Base-by-base conservation (phyloP, 345 rosid genomes). In the Tarenaya hassleriana region DNA sequence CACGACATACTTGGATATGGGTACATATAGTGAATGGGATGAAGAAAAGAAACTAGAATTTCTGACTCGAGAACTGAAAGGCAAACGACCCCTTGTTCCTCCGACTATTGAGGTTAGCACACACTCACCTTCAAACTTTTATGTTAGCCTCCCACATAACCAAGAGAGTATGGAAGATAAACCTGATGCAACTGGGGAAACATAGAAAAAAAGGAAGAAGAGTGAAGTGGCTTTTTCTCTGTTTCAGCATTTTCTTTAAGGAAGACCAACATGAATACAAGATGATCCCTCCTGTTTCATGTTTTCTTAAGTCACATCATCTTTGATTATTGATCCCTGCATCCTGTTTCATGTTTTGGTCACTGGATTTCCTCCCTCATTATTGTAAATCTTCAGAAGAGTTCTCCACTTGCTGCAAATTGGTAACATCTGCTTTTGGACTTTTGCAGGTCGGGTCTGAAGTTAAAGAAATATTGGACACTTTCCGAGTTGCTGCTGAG, bases 401-500 rank as follows among this genome's bases (percentile, higher is more conserved):
- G n/a, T n/a, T n/a, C n/a, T n/a, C n/a, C n/a, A n/a, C n/a, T 51
- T 51, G 8, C 34, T 13, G 24, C 16, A 11, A 24, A 32, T 16
- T 11, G 12, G 16, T 27, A 3, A 40, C 10, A 18, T 41, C 24
- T 31, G 31, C 31, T 42, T 7, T 41, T 27, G 8, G 10, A 15
- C 39, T 4, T 56, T 64, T 60, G 54, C 75, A 91, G 96, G 96
- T 92, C 61, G 58, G 78, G 49, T 72, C 80, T 44, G 98, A 91
- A 58, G 75, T 92, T 16, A 72, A 77, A 76, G 95, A 92, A 83
- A 86, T 84, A 39, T 58, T 88, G 67, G 90, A 92, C 62, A 83
- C 95, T 39, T 92, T 88, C 61, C 89, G 74, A 15, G 95, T 87
- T 29, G 96, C 95, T 66, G 96, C 98, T 47, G 98, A 91, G 72